phyloP scores from a whole-genome alignment of 1,139 yeast species.

The Suhomyces wounanorum region DNA sequence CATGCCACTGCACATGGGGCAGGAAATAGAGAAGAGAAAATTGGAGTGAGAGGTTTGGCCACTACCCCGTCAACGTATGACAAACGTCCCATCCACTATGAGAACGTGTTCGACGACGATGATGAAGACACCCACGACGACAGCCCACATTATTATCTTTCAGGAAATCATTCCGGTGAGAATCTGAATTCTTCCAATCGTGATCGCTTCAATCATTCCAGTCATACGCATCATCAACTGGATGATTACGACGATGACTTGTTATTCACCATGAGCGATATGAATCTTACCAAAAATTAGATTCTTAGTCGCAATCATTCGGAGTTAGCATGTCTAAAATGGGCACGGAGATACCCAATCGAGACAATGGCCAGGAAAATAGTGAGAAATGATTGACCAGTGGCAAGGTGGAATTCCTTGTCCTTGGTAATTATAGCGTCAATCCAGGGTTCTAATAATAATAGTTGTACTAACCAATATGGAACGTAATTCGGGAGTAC shows the following conservation, averaged over 20 bases:
- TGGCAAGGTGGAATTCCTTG: not conserved
- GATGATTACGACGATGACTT: slow-evolving; percentile 79
- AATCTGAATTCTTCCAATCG: slow-evolving; percentile 9
- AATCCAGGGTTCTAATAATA: not conserved
- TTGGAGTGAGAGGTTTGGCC: slow-evolving; percentile 34
- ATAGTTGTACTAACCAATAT: not conserved
- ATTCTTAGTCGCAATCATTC: not conserved
- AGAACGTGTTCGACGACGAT: slow-evolving; percentile 55
- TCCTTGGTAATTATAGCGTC: not conserved
- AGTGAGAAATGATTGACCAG: not conserved
- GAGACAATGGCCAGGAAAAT: not conserved
- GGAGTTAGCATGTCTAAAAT: not conserved
- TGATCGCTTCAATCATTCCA: slow-evolving; percentile 1
- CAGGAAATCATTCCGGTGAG: slow-evolving; percentile 7
- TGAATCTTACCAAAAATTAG: slow-evolving; percentile 51
- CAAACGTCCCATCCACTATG: slow-evolving; percentile 37
- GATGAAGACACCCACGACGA: slow-evolving; percentile 38
- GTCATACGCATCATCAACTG: slow-evolving; percentile 7
- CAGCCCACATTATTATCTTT: slow-evolving; percentile 2
- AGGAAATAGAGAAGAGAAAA: slow-evolving; percentile 1
- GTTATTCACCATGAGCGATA: slow-evolving; percentile 87
- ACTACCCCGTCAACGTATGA: slow-evolving; percentile 40
- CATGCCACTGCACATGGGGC: slow-evolving; percentile 22
- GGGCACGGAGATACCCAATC: not conserved
- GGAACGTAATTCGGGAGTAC: not conserved